A percentile compares a stretch with the other conserved stretches of the same genome.
Evolutionary conservation across 2,329 filamentous ascomycete genomes (phyloP).

Genomic region (Xylaria sp.): DNA sequence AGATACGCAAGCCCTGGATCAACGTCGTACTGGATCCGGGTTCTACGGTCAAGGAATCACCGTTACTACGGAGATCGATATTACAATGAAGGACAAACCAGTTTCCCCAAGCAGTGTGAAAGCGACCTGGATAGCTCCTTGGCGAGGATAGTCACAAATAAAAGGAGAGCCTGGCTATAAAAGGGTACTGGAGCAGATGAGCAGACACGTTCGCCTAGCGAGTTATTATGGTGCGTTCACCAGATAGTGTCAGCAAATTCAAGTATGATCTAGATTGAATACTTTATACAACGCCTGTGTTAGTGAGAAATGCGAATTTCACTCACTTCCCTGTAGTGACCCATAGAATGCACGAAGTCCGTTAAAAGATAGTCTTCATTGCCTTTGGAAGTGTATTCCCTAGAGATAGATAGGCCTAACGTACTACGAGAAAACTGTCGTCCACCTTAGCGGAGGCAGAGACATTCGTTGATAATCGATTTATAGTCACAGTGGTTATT

Average conservation of each 20-base stretch:
- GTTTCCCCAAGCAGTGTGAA: background rate
- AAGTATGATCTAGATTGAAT: no score
- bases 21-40: background rate
- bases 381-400: no score
- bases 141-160: slow-evolving; percentile 42
- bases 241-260: background rate
- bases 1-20: background rate
- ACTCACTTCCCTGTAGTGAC: no score
- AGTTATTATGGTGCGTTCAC: background rate
- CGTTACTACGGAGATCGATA: slow-evolving; percentile 15
- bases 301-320: no score
- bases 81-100: background rate
- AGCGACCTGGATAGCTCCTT: slow-evolving; percentile 28
- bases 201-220: background rate
- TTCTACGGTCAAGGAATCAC: background rate
- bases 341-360: no score
- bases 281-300: no score
- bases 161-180: background rate
- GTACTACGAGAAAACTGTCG: no score
- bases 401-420: no score
- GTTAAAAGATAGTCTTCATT: no score
- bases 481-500: no score
- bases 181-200: background rate
- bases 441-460: no score
- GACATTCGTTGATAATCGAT: no score